Base-by-base conservation (phyloP, 2,329 filamentous ascomycete species). In the Exophiala alcalophila region DNA sequence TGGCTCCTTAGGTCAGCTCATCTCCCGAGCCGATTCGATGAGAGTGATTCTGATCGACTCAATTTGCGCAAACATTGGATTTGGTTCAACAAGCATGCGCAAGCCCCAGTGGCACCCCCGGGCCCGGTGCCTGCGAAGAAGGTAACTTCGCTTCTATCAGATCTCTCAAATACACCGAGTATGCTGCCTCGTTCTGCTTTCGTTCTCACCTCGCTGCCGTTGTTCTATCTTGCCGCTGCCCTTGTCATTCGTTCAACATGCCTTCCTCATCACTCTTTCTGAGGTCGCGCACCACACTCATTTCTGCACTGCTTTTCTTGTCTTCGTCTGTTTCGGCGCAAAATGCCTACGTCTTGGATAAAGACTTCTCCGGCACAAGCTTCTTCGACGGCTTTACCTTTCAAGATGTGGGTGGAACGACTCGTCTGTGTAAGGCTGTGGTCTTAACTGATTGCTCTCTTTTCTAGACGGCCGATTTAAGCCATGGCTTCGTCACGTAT, bases 331-430 rank as follows among this genome's bases (percentile, higher is more conserved):
- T 35, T 37, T 43, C 43, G 15, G 41, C 52, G 15, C 21, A n/a
- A 7, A 49, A 40, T 14, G 45, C 44, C 19, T 48, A 48, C 37
- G 44, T 40, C 12, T 58, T 72, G 30, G 54, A 62, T 7, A 61
- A 69, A 37, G 61, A 58, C 33, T 72, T 70, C 57, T 59, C 65
- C n/a, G 69, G 68, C 7, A 53, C 63, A n/a, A 60, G 61, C 34
- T 76, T 76, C 59, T 70, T 76, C 47, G 61, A 69, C 24, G 64
- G 67, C 37, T 76, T 75, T 57, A 63, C 67, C 37, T 73, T 74
- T 57, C 70, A 64, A 45, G 63, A 62, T 4, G 63, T 50, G 30
- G 4, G 48, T 21, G 12, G 10, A 16, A 21, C 19, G 9, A n/a
- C 27, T 20, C 14, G 27, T 18, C 7, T 28, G 11, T 27, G 12